phyloP scores from a whole-genome alignment of 805 yeast species.

The Lipomyces mesembrius region DNA sequence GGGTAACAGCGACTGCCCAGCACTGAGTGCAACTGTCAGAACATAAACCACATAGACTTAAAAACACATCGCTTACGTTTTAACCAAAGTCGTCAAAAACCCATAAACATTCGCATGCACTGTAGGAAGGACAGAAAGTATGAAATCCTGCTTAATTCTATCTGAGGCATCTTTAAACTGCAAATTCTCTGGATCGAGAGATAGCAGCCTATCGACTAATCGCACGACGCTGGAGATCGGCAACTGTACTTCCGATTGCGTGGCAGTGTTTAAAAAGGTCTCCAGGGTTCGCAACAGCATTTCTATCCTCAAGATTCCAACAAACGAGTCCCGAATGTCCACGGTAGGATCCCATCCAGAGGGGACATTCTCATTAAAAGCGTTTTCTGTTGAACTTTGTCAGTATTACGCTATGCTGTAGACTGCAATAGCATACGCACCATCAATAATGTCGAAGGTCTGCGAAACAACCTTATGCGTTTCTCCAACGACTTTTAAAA shows the following conservation, averaged over 20 bases:
- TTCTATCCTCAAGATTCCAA: slow-evolving; percentile 25
- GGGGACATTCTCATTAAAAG: slow-evolving; percentile 11
- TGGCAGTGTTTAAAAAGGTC: slow-evolving; percentile 14
- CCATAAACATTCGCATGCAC: slow-evolving; percentile 29
- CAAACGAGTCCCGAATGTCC: slow-evolving; percentile 5
- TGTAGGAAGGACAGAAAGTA: slow-evolving; percentile 19
- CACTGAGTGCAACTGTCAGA: not conserved
- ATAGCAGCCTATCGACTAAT: slow-evolving; percentile 19
- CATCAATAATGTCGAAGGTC: slow-evolving; percentile 14
- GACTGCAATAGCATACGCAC: not conserved
- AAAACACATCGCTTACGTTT: not conserved
- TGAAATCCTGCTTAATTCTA: slow-evolving; percentile 21
- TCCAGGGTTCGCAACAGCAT: slow-evolving; percentile 28
- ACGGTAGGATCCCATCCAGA: slow-evolving; percentile 25
- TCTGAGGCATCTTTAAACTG: slow-evolving; percentile 22
- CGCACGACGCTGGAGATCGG: slow-evolving; percentile 21
- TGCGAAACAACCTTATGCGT: slow-evolving; percentile 17
- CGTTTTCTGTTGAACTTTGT: slow-evolving; percentile 9
- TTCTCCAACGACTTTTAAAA: slow-evolving; percentile 21
- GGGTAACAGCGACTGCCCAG: slow-evolving; percentile 23
- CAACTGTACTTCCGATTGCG: slow-evolving; percentile 18
- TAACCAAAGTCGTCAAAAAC: slow-evolving; percentile 16
- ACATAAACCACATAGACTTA: not conserved
- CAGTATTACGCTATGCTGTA: not conserved
- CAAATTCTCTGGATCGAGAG: slow-evolving; percentile 7